A percentile compares a stretch with the other conserved stretches of the same genome.
These are phyloP conservation scores for Glycyrrhiza uralensis DNA, from an alignment of 306 rosid species.

Conservation along the genomic window DNA sequence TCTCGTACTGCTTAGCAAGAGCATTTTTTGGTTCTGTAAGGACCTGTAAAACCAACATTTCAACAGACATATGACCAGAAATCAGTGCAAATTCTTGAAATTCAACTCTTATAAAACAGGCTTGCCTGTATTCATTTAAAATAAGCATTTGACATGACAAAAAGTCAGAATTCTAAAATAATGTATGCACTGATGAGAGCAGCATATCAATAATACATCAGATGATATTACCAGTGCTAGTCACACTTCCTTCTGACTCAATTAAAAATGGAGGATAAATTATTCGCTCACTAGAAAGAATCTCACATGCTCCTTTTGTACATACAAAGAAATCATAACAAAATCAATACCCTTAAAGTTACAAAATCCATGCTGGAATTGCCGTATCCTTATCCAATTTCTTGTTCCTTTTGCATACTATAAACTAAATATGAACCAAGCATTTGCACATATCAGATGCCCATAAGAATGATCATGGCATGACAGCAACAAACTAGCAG, in stretches of 20 bases:
- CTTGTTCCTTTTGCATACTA: not conserved
- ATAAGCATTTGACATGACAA: not conserved
- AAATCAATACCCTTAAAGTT: not conserved
- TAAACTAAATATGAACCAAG: slow-evolving; percentile 1
- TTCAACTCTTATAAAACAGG: not conserved
- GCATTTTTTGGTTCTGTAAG: slow-evolving; percentile 92
- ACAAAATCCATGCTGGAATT: slow-evolving; percentile 5
- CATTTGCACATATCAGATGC: not conserved
- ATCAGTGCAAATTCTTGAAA: not conserved
- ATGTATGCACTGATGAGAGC: not conserved
- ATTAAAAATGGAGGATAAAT: not conserved
- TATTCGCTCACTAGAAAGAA: not conserved
- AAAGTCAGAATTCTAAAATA: not conserved
- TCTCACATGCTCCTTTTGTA: not conserved
- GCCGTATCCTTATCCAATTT: not conserved
- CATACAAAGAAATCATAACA: not conserved
- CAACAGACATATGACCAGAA: slow-evolving; percentile 5
- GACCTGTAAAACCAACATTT: slow-evolving; percentile 55
- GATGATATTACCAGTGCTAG: not conserved
- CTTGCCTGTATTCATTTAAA: not conserved
- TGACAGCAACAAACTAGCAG: not conserved
- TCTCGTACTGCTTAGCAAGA: slow-evolving; percentile 93
- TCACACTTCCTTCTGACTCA: not conserved
- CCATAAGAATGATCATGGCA: slow-evolving; percentile 5
- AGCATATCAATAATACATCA: not conserved